Conservation (phyloP, 1,139 yeast genomes). For the Zygosaccharomyces sapae region DNA sequence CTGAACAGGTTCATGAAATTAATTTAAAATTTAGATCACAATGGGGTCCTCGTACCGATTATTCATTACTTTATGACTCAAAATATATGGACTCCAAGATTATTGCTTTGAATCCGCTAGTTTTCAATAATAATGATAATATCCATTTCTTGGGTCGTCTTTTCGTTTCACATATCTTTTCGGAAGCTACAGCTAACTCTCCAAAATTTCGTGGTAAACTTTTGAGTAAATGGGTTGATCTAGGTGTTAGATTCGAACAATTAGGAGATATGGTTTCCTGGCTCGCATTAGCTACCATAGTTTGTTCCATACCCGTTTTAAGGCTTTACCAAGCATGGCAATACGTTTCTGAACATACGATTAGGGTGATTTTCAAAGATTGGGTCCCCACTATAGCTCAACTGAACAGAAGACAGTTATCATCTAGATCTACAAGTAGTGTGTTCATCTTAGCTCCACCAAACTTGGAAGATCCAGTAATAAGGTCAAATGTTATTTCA, state of each 20-base stretch:
- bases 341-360: conserved; percentile 56
- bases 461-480: conserved; percentile 73
- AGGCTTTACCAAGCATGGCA: conserved; percentile 77
- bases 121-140: conserved; percentile 64
- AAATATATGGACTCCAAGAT: conserved; percentile 39
- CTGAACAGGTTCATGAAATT: conserved; percentile 52
- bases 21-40: conserved; percentile 51
- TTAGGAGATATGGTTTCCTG: conserved; percentile 93
- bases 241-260: conserved; percentile 74
- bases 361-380: conserved; percentile 66
- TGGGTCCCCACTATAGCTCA: conserved; percentile 96
- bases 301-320: conserved; percentile 78
- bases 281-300: conserved; percentile 82
- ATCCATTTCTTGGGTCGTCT: conserved; percentile 75
- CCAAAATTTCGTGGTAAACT: conserved; percentile 55
- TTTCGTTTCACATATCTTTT: conserved; percentile 63
- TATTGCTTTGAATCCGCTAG: conserved; percentile 43
- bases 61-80: conserved; percentile 50
- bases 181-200: conserved; percentile 20
- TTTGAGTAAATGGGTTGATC: conserved; percentile 77
- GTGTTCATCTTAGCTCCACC: conserved; percentile 61
- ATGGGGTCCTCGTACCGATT: conserved; percentile 75
- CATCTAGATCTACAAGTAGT: conserved; percentile 46
- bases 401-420: conserved; percentile 68
- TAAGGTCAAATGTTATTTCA: conserved; percentile 79